Evolutionary conservation across 805 yeast species (phyloP), one percentile per base, ranked within the genome.

Genomic region (Yamadazyma ubonensis): DNA sequence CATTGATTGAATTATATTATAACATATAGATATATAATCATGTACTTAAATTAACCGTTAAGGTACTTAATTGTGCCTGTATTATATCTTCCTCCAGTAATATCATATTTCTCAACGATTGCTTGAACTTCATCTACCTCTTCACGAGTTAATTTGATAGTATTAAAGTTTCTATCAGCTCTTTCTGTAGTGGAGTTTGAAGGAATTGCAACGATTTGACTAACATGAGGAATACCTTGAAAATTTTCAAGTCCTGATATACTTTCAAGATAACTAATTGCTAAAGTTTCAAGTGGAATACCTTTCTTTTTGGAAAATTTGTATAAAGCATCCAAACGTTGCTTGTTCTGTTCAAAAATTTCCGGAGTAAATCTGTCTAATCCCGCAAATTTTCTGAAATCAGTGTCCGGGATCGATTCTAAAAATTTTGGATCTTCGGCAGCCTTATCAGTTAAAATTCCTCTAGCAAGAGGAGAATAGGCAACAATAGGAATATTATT

Each of bases 401-500:
- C 42, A 16, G 26, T 27, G 4, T 33, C 27, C 1, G 10, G n/a
- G 9, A 45, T 12, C 11, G 32, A 28, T 9, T n/a, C n/a, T 6
- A 42, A 22, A 29, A 31, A 42, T 18, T 62, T 59, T 11, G 55
- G 44, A 15, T 61, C 51, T 5, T 72, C 59, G 18, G 61, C 77
- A 38, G 80, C 61, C 23, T 53, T 46, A 41, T 93, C 95, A 3
- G 91, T 81, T 39, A 89, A 70, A 44, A 82, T 65, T 1, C 96
- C 96, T 52, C 86, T 73, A 7, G 89, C 83, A 40, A 89, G 69
- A 21, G 96, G 96, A 21, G 95, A 83, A 61, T 89, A 89, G 18
- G 89, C 86, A 42, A 86, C 68, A 21, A 86, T 67, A 10, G 93
- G 83, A 41, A 89, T 75, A 11, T 69, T 69, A 23, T 71, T 60